Base-by-base conservation (phyloP, 306 rosid species). In the Carpinus viminea region DNA sequence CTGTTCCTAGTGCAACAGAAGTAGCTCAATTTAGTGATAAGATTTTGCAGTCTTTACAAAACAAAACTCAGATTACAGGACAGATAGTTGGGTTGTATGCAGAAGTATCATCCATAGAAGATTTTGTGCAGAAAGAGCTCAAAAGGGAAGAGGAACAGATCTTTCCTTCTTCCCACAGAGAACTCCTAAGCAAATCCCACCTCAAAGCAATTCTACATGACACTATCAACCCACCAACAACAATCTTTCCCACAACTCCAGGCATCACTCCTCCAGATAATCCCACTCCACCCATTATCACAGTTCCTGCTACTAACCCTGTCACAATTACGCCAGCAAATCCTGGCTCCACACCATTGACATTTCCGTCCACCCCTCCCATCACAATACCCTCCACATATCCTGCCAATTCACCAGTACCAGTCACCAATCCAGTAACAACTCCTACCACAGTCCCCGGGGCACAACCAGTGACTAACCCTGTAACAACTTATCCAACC, bases 241-340 rank as follows among this genome's bases (percentile, higher is more conserved):
- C 90, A 70, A 75, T 85, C 85, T 94, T 79, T 62, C 93, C 96
- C 26, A 68, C 91, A 66, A 85, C 83, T 75, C 92, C 86, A 73
- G 55, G 41, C 43, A 74, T 76, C 28, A 85, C 84, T 65, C 76
- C 93, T 41, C 85, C 96, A 8, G 89, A 83, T 73, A 57, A 68
- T 31, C 76, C 87, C 20, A 74, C 97, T 53, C 97, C 97, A 77
- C 75, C 93, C 60, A 72, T 86, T 28, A 85, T 91, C 74, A 88
- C 98, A 21, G 90, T 95, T 51, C 98, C 98, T 38, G 84, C 93
- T 36, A 78, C 89, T 72, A 91, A 80, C 72, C 95, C 97, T 7
- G 92, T 79, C 5, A 76, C 95, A 62, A 72, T 78, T 66, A 80
- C 86, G 21, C 98, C 96, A 11, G 52, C 82, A 1, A 92, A 80